A percentile compares a stretch with the other conserved stretches of the same genome.
These are phyloP conservation scores for Boletellus ananas DNA, from an alignment of 768 basidiomycete genomes.

Conservation along the genomic window DNA sequence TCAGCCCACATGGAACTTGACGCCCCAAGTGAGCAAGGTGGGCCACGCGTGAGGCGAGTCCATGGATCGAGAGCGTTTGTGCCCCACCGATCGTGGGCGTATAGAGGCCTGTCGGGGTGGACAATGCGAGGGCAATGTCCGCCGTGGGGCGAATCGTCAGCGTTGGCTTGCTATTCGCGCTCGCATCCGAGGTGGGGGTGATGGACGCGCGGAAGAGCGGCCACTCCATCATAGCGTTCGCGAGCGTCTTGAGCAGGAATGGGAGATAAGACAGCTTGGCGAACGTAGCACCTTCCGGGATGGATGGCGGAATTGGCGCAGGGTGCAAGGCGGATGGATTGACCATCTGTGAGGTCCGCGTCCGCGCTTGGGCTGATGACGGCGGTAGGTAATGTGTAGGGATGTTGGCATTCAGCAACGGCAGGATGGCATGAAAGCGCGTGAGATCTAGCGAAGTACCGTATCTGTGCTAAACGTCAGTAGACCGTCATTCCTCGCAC, in stretches of 20 bases:
- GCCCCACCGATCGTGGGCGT: conserved; percentile 65
- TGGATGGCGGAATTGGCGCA: conserved; percentile 36
- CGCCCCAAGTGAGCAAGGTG: conserved; percentile 64
- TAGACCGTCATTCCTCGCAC: background rate
- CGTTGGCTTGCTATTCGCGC: conserved; percentile 47
- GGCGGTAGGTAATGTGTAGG: conserved; percentile 50
- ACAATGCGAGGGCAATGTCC: conserved; percentile 74
- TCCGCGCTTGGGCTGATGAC: conserved; percentile 33
- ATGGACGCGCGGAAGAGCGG: conserved; percentile 78
- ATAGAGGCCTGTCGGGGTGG: conserved; percentile 80
- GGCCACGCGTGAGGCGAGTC: conserved; percentile 56
- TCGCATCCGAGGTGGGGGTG: conserved; percentile 36
- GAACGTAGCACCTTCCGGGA: conserved; percentile 55
- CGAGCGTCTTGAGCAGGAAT: conserved; percentile 77
- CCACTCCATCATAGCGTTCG: conserved; percentile 79
- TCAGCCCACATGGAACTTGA: conserved; percentile 61
- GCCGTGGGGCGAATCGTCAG: conserved; percentile 69
- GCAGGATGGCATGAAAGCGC: conserved; percentile 57
- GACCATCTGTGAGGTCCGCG: conserved; percentile 24
- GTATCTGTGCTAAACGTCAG: conserved; percentile 43
- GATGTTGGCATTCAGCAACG: conserved; percentile 64
- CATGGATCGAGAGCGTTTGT: conserved; percentile 54
- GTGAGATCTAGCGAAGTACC: conserved; percentile 76
- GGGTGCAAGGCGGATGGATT: conserved; percentile 41
- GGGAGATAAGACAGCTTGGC: conserved; percentile 77